Evolutionary conservation across 148 eudicot species (phyloP).

Genomic region (Rhododendron simsii): DNA sequence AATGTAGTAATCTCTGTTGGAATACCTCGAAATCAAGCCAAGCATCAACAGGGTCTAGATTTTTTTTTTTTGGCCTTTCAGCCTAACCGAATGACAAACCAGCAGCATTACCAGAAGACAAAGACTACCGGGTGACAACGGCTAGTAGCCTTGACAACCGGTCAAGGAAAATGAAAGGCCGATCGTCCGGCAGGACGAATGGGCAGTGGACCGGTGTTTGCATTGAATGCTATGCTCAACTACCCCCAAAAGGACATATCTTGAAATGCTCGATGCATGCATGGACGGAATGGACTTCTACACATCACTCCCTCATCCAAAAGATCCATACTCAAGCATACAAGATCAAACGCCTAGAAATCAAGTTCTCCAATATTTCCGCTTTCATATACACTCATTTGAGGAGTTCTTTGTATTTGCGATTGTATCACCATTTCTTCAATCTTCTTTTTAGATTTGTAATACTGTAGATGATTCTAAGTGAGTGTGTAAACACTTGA

Average conservation of each 20-base stretch:
- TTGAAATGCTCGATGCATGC: too few relatives aligned
- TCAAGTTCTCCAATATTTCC: neutral
- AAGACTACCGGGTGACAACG: neutral
- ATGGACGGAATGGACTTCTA: neutral
- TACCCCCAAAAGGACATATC: too few relatives aligned
- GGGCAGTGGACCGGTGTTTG: neutral
- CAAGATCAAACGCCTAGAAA: neutral
- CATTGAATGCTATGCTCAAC: neutral
- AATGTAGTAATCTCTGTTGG: neutral
- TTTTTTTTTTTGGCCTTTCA: too few relatives aligned
- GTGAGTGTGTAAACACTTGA: neutral
- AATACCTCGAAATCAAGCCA: neutral
- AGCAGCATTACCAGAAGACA: too few relatives aligned
- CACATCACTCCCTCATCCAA: neutral
- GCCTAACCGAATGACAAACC: neutral
- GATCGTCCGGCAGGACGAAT: neutral
- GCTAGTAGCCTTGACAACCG: neutral
- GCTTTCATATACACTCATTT: neutral
- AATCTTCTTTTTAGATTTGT: neutral
- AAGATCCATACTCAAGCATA: neutral
- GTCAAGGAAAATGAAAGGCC: neutral
- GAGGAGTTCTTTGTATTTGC: neutral
- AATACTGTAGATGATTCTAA: neutral
- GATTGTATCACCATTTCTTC: neutral
- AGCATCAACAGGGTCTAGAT: neutral